These are phyloP conservation scores for Lyophyllum atratum DNA, from an alignment of 768 basidiomycete species.

Conservation along the genomic window DNA sequence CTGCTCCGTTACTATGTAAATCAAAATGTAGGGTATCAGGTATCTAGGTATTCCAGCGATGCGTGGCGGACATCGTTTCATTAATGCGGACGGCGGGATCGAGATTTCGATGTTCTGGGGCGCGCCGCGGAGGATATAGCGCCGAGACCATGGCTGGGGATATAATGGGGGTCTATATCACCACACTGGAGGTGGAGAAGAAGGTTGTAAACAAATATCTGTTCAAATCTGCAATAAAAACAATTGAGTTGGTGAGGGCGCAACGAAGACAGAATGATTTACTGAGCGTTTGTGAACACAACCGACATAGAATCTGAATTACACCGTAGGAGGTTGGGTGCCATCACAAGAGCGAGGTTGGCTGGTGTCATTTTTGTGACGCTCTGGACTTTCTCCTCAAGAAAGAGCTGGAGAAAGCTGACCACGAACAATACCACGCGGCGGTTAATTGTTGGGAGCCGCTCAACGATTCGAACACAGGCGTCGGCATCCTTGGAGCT, in stretches of 20 bases:
- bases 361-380: conserved; percentile 89
- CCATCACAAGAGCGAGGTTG: conserved; percentile 89
- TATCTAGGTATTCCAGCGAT: background rate
- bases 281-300: conserved; percentile 93
- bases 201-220: conserved; percentile 85
- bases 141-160: conserved; percentile 78
- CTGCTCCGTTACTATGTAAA: background rate
- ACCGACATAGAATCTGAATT: conserved; percentile 85
- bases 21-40: conserved; percentile 1
- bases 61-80: background rate
- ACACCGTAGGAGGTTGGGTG: conserved; percentile 86
- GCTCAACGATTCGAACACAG: conserved; percentile 73
- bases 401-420: conserved; percentile 89
- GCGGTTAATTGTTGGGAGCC: conserved; percentile 83
- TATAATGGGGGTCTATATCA: conserved; percentile 75
- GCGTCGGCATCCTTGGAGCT: conserved; percentile 65
- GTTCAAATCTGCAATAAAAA: conserved; percentile 74
- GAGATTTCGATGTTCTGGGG: conserved; percentile 56
- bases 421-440: conserved; percentile 86
- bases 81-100: conserved; percentile 47
- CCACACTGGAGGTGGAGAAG: conserved; percentile 76
- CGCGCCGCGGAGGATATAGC: conserved; percentile 52
- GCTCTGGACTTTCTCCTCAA: conserved; percentile 71
- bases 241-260: conserved; percentile 8
- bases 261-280: conserved; percentile 33